A percentile compares a stretch with the other conserved stretches of the same genome.
These are phyloP conservation scores for Phytophthora europaea DNA, from an alignment of 352 stramenopile species.

Conservation along the genomic window DNA sequence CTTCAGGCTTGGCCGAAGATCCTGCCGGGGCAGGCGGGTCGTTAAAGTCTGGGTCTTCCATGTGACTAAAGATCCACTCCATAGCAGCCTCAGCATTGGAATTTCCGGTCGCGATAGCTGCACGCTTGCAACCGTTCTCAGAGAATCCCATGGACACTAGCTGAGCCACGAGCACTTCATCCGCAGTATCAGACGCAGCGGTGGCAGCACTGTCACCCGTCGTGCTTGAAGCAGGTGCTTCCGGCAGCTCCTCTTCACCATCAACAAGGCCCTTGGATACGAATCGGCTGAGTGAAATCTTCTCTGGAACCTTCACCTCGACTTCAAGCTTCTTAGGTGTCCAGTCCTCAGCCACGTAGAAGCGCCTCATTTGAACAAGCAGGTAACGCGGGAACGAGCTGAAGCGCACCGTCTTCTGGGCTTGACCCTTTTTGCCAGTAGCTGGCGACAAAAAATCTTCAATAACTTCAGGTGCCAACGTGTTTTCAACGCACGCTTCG, in stretches of 20 bases:
- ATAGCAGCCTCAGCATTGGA: constrained; percentile 94
- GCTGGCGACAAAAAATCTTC: constrained; percentile 91
- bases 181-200: constrained; percentile 59
- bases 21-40: constrained; percentile 72
- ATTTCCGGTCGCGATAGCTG: constrained; percentile 94
- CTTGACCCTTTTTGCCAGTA: constrained; percentile 80
- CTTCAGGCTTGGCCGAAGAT: constrained; percentile 16
- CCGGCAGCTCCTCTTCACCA: constrained; percentile 91
- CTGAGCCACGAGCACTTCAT: constrained; percentile 94
- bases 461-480: constrained; percentile 91
- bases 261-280: constrained; percentile 86
- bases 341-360: constrained; percentile 97
- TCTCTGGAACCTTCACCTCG: constrained; percentile 95
- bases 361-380: constrained; percentile 97
- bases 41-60: constrained; percentile 98
- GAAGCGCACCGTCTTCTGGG: constrained; percentile 90
- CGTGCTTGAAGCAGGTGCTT: constrained; percentile 37
- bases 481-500: constrained; percentile 95
- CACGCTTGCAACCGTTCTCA: constrained; percentile 98
- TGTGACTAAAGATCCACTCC: constrained; percentile 99
- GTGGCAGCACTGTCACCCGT: constrained; percentile 17
- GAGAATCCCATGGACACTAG: constrained; percentile 99
- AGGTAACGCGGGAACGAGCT: constrained; percentile 97
- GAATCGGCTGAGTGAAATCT: constrained; percentile 85
- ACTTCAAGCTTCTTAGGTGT: constrained; percentile 98